phyloP scores from a whole-genome alignment of 257 asterid species.

The Osmanthus fragrans region DNA sequence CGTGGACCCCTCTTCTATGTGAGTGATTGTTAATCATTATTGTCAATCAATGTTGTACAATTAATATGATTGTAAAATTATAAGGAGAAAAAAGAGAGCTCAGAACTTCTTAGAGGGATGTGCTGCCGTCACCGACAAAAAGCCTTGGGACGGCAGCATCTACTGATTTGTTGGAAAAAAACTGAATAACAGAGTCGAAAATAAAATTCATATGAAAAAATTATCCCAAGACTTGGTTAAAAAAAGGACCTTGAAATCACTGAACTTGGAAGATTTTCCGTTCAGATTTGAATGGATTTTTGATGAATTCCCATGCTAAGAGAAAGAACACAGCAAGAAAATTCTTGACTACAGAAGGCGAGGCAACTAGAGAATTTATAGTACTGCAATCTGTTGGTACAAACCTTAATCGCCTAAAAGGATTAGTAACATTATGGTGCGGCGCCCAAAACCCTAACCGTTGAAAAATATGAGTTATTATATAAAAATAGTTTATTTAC shows the following conservation, averaged over 20 bases:
- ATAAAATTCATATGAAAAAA: background rate
- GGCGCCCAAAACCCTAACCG: too few relatives aligned
- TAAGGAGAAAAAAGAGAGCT: background rate
- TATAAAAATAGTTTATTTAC: too few relatives aligned
- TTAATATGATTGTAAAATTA: too few relatives aligned
- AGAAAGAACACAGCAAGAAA: background rate
- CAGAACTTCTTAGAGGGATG: conserved; percentile 39
- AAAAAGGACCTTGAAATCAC: background rate
- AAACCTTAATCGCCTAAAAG: background rate
- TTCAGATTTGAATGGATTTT: background rate
- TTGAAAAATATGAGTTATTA: too few relatives aligned
- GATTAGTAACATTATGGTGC: background rate
- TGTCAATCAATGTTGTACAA: too few relatives aligned
- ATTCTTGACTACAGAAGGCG: too few relatives aligned
- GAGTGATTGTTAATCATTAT: too few relatives aligned
- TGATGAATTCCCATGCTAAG: background rate
- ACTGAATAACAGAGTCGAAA: background rate
- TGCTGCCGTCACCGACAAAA: conserved; percentile 28
- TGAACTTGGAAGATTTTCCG: background rate
- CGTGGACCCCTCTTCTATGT: too few relatives aligned
- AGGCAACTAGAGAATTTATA: background rate
- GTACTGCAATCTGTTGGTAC: background rate
- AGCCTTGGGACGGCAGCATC: conserved; percentile 23
- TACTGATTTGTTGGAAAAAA: background rate
- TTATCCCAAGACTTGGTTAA: too few relatives aligned